Evolutionary conservation across 192 early-diverging fungal genomes (phyloP).

Genomic region (Backusella morwellensis): DNA sequence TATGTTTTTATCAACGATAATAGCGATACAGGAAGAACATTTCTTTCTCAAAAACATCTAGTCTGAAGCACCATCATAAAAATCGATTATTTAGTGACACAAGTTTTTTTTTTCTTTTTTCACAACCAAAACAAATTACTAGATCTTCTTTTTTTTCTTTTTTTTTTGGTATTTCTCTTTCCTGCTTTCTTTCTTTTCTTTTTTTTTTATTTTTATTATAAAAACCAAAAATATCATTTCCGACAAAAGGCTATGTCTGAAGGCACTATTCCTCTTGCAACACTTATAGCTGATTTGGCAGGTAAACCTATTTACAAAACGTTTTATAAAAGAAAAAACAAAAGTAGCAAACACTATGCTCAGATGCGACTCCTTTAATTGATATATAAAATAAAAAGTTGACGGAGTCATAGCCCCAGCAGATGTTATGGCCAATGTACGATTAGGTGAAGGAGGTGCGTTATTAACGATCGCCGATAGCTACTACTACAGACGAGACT

Average conservation of each 20-base stretch:
- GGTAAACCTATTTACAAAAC: not conserved
- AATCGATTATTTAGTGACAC: not conserved
- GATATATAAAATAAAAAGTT: not conserved
- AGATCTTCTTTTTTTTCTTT: not conserved
- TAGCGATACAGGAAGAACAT: not conserved
- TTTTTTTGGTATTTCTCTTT: not conserved
- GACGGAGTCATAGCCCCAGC: not conserved
- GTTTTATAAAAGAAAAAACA: not conserved
- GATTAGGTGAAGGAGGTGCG: not conserved
- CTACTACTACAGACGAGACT: not conserved
- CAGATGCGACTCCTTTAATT: not conserved
- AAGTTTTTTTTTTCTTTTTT: not conserved
- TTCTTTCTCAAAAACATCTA: not conserved
- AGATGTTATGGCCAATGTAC: not conserved
- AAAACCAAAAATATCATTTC: not conserved
- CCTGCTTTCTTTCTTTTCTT: not conserved
- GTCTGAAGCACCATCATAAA: not conserved
- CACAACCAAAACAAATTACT: not conserved
- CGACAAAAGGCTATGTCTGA: not conserved
- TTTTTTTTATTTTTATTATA: not conserved
- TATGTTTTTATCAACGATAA: not conserved
- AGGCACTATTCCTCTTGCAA: not conserved
- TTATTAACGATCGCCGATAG: not conserved
- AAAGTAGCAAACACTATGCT: not conserved
- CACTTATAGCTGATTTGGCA: not conserved